Base-by-base conservation (phyloP, 257 asterid species). In the Solanum lycopersicoides region DNA sequence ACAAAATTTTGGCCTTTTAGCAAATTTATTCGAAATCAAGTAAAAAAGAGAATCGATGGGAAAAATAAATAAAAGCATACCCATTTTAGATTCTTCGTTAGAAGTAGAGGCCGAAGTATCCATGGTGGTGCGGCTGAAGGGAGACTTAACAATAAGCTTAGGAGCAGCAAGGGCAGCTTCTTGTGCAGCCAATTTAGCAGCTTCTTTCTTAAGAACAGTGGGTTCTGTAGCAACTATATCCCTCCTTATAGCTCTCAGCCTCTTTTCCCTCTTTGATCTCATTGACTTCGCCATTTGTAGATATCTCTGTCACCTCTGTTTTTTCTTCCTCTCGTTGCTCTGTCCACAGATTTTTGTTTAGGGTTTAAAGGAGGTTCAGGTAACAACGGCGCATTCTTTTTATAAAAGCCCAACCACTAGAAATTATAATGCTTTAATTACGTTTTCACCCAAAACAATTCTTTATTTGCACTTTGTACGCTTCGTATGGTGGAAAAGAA, bases 81-180 rank as follows among this genome's bases (percentile, higher is more conserved):
- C 89, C 89, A 89, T 91, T 87, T 93, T 93, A 89, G 76, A 87
- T 39, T 76, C 90, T 85, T 50, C 23, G 35, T 14, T 65, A 44
- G 92, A 53, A 37, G 90, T 13, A 86, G 87, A 76, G 41, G 77
- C 79, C 35, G 73, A 32, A 50, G 69, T 50, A n/a, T 86, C 83
- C 44, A 89, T 84, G 23, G 84, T 7, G 37, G 85, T 77, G 59
- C 87, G 16, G 79, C 68, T 86, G 42, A 88, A 90, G n/a, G 88
- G 23, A 25, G 90, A 87, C 88, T 87, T 93, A 20, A 94, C 96
- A 15, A 95, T 95, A 86, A 96, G 95, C 91, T 95, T 96, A 39
- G 98, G 97, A 85, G 98, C 98, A 91, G 94, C 96, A 50, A 96
- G 94, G 45, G 98, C 98, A 50, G 98, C 98, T 82, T 94, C 98